phyloP scores from a whole-genome alignment of 2,329 filamentous ascomycete species.

The Ophidiomyces ophidiicola region DNA sequence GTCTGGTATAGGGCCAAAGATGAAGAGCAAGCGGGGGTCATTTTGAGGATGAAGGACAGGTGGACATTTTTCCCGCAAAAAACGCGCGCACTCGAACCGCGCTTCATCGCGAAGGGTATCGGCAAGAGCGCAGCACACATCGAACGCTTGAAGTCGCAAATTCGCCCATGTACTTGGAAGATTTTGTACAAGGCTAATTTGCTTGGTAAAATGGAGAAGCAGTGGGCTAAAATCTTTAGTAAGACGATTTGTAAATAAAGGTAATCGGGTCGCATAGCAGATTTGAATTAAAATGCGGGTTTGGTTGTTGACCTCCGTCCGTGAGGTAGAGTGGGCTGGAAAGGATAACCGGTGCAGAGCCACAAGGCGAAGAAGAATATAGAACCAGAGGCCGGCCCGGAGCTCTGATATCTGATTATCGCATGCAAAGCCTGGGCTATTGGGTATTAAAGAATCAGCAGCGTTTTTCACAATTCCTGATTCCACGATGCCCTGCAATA shows the following conservation, averaged over 20 bases:
- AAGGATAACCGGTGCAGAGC: slow-evolving; percentile 32
- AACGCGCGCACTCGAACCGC: slow-evolving; percentile 31
- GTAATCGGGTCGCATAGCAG: slow-evolving; percentile 31
- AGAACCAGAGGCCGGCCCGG: slow-evolving; percentile 30
- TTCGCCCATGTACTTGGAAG: slow-evolving; percentile 24
- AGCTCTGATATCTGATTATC: slow-evolving; percentile 8
- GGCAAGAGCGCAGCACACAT: slow-evolving; percentile 34
- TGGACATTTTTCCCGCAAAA: slow-evolving; percentile 33
- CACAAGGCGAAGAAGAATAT: slow-evolving; percentile 30
- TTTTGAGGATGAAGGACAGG: slow-evolving; percentile 29
- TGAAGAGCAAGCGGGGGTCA: slow-evolving; percentile 30
- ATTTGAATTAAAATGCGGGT: slow-evolving; percentile 29
- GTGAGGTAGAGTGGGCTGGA: slow-evolving; percentile 17
- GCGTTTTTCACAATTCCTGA: slow-evolving; percentile 18
- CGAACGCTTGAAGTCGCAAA: slow-evolving; percentile 32
- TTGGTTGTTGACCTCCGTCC: slow-evolving; percentile 24
- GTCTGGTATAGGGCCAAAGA: slow-evolving; percentile 31
- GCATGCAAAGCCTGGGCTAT: not conserved
- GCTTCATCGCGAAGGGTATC: slow-evolving; percentile 36
- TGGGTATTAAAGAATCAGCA: not conserved
- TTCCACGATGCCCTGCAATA: slow-evolving; percentile 29
- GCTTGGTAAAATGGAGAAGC: slow-evolving; percentile 18
- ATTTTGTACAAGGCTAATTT: slow-evolving; percentile 12
- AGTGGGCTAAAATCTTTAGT: slow-evolving; percentile 23
- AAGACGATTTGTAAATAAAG: slow-evolving; percentile 24